Evolutionary conservation across 768 basidiomycete genomes (phyloP), one percentile per base, ranked within the genome.

Genomic region (Mycena olivaceomarginata): DNA sequence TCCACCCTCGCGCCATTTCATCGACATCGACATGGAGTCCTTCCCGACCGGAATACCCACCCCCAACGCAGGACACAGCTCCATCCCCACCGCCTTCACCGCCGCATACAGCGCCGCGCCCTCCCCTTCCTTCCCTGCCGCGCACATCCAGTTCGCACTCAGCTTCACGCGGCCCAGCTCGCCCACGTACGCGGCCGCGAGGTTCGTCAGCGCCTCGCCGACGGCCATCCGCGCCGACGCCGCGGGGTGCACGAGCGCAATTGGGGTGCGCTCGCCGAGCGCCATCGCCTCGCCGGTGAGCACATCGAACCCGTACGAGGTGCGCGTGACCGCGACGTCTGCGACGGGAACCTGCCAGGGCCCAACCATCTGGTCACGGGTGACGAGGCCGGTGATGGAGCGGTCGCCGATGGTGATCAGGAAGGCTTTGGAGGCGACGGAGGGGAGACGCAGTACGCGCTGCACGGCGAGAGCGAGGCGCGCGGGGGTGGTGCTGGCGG

Each of bases 61-160:
- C 15, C 98, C 98, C 15, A 99, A 90, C 6, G 92, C 93, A 7
- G 98, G 98, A 84, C 98, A 99, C 31, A 99, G 89, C 70, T 98
- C 97, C 90, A 97, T 91, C 13, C 98, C 98, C 62, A 99, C 92
- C 8, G 98, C 96, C 72, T 93, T 87, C 11, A 97, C 96, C 31
- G 98, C 98, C 74, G 94, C 96, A 85, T 98, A 99, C 71, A 99
- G 89, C 13, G 91, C 94, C 0, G 93, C 93, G 13, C 98, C 98
- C 82, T 99, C 98, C 60, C 98, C 95, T 81, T 93, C 89, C 83
- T 95, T 95, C 11, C 93, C 94, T 7, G 98, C 96, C 4, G 98
- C 97, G 75, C 96, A 97, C 98, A 99, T 99, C 98, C 98, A 99
- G 85, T 99, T 99, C 62, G 98, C 98, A 78, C 97, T 98, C n/a